These are phyloP conservation scores for Leccinum imitatum DNA, from an alignment of 768 basidiomycete species.

Conservation along the genomic window DNA sequence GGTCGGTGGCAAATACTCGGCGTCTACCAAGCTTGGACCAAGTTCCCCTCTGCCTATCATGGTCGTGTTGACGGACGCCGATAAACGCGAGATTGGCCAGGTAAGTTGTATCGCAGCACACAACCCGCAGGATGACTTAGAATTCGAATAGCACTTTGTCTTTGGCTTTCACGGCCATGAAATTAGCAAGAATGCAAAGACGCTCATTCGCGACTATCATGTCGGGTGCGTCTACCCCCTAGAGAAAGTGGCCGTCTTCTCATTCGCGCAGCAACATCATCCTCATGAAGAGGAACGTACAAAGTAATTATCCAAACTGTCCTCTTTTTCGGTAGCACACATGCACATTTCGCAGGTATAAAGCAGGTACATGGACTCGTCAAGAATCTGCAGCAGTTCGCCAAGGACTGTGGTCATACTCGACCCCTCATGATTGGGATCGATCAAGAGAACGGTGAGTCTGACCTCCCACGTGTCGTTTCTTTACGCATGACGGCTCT, in stretches of 20 bases:
- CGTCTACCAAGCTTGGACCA: not conserved
- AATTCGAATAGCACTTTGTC: slow-evolving; percentile 58
- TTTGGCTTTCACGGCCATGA: slow-evolving; percentile 65
- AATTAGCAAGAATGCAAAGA: slow-evolving; percentile 49
- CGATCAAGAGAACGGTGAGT: slow-evolving; percentile 72
- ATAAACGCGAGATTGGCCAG: slow-evolving; percentile 48
- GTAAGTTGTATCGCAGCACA: slow-evolving; percentile 20
- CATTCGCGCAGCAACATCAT: slow-evolving; percentile 49
- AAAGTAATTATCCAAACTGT: slow-evolving; percentile 36
- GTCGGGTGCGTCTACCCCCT: slow-evolving; percentile 42
- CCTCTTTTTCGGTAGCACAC: not conserved
- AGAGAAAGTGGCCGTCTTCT: no score
- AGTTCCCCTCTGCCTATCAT: slow-evolving; percentile 7
- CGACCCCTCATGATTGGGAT: slow-evolving; percentile 64
- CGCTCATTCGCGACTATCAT: slow-evolving; percentile 60
- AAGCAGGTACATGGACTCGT: slow-evolving; percentile 51
- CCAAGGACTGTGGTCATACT: slow-evolving; percentile 55
- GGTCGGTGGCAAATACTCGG: slow-evolving; percentile 2
- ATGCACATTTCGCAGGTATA: slow-evolving; percentile 39
- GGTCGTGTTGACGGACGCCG: slow-evolving; percentile 33
- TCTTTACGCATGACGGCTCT: not conserved
- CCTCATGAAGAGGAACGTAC: slow-evolving; percentile 66
- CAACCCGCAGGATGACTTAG: not conserved
- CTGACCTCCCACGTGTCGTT: not conserved
- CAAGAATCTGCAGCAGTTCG: slow-evolving; percentile 50